A percentile compares a stretch with the other conserved stretches of the same genome.
Evolutionary conservation across 768 basidiomycete genomes (phyloP).

Genomic region (Naganishia kalamii): DNA sequence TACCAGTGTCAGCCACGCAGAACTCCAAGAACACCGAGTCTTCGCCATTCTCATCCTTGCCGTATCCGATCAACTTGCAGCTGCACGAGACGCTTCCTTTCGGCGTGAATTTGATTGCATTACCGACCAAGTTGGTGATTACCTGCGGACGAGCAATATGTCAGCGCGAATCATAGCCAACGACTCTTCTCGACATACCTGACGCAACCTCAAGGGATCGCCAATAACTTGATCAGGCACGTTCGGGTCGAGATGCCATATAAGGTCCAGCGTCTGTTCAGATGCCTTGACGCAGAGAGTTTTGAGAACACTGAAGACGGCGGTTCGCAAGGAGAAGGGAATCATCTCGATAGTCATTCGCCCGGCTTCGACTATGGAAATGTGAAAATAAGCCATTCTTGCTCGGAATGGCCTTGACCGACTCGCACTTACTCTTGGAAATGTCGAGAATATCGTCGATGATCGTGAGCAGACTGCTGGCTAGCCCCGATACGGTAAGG

Average conservation of each 20-base stretch:
- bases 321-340: constrained; percentile 94
- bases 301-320: constrained; percentile 94
- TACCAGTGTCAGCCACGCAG: constrained; percentile 95
- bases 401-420: neutral
- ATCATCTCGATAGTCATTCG: constrained; percentile 99
- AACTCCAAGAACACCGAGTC: constrained; percentile 86
- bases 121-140: constrained; percentile 89
- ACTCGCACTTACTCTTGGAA: constrained; percentile 75
- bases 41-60: constrained; percentile 59
- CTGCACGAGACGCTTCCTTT: constrained; percentile 88
- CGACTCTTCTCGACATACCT: constrained; percentile 49
- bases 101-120: constrained; percentile 95
- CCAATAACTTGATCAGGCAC: constrained; percentile 97
- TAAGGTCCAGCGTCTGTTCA: constrained; percentile 90
- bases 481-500: constrained; percentile 88
- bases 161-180: constrained; percentile 22
- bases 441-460: constrained; percentile 99
- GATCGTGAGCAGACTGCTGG: constrained; percentile 84
- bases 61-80: constrained; percentile 61
- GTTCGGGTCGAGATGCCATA: constrained; percentile 89
- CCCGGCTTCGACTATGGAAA: constrained; percentile 77
- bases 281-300: constrained; percentile 95
- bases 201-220: constrained; percentile 85
- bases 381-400: neutral
- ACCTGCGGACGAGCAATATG: constrained; percentile 48